Base-by-base conservation (phyloP, 352 stramenopile species). In the Phytophthora colocasiae region DNA sequence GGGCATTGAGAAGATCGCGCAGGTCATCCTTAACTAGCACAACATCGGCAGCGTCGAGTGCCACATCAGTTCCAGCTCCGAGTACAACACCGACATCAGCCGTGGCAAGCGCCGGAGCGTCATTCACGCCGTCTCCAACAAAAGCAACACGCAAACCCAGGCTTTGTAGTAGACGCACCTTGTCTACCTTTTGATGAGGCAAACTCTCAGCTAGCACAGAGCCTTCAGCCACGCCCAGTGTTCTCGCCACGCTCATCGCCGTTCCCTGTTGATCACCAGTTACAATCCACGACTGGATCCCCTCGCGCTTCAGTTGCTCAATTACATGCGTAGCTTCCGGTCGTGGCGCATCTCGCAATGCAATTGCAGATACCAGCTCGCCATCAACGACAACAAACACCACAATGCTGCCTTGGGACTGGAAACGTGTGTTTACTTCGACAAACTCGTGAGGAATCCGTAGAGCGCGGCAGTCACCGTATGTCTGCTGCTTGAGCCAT, bases 161-260 rank as follows among this genome's bases (percentile, higher is more conserved):
- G 44, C 78, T 81, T 55, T 94, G 82, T 1, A 94, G 67, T 38
- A 91, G 46, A 1, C 78, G 77, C 9, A 94, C 84, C 39, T 89
- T 90, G 45, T 94, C 81, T 1, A 90, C 82, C 66, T 94, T 94
- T 52, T 94, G 73, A 71, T 91, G 80, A 26, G 85, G 85, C 22
- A 92, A 66, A 31, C 72, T 85, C 58, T 94, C 79, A 24, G 84
- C 65, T 15, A 91, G 66, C 36, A 92, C 84, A 12, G 63, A 81
- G 38, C 83, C 73, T 43, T 87, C 76, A 1, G 74, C 71, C 44
- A 94, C 78, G 2, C 80, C 75, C 3, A 94, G 59, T 36, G 67
- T 44, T 14, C 69, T 61, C 6, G 86, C 86, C 24, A 93, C 77
- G 5, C 63, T 76, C 5, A 85, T 64, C 1, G 84, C 84, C 1